Evolutionary conservation across 495 filamentous ascomycete genomes (phyloP).

Genomic region (Xylaria curta): DNA sequence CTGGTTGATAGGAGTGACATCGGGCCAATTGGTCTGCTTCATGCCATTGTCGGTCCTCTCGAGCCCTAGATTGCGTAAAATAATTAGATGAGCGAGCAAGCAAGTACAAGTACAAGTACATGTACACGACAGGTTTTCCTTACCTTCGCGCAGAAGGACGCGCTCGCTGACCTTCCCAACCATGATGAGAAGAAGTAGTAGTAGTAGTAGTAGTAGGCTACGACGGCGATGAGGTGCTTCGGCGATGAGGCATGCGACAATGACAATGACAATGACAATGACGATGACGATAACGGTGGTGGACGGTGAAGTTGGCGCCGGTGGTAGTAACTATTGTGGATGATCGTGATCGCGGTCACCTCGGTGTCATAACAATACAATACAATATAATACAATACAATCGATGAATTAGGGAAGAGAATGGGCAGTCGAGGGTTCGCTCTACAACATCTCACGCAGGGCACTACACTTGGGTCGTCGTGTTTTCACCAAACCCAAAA

Average conservation of each 20-base stretch:
- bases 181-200: conserved; percentile 49
- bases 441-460: conserved; percentile 1
- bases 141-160: conserved; percentile 59
- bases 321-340: background rate
- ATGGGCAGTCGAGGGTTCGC: background rate
- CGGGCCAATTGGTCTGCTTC: conserved; percentile 92
- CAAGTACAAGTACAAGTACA: background rate
- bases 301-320: background rate
- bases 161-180: conserved; percentile 62
- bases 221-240: conserved; percentile 5
- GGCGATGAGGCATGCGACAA: background rate
- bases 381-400: background rate
- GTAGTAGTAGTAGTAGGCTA: no score
- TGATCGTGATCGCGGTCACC: background rate
- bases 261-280: background rate
- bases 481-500: no score
- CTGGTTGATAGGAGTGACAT: conserved; percentile 91
- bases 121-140: conserved; percentile 11
- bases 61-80: conserved; percentile 64
- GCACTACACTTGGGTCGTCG: background rate
- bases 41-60: conserved; percentile 97
- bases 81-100: background rate
- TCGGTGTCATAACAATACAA: background rate
- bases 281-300: background rate
- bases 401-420: background rate